These are phyloP conservation scores for Brasilioporus rufonigricans DNA, from an alignment of 768 basidiomycete species.

Conservation along the genomic window DNA sequence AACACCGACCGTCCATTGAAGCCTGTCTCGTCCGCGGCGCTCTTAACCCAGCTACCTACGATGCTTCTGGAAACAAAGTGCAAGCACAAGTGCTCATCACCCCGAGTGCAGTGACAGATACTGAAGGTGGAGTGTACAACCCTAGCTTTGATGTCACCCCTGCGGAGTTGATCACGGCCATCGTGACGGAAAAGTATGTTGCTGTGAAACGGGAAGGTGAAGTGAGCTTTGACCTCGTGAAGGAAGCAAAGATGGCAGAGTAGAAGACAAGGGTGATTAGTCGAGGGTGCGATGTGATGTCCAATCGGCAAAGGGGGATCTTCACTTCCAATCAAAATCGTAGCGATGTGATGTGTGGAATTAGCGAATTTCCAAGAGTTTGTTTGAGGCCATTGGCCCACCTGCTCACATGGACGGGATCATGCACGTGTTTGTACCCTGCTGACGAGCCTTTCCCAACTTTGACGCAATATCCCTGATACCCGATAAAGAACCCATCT, in stretches of 20 bases:
- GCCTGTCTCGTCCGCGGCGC: slow-evolving; percentile 87
- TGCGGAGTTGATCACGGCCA: slow-evolving; percentile 87
- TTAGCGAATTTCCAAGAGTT: too few relatives aligned
- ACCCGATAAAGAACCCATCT: too few relatives aligned
- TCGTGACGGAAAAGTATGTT: slow-evolving; percentile 95
- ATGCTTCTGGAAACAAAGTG: slow-evolving; percentile 44
- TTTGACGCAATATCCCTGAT: too few relatives aligned
- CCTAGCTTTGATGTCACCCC: slow-evolving; percentile 98
- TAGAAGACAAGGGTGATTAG: neutral
- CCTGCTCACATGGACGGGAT: too few relatives aligned
- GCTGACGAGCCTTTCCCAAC: too few relatives aligned
- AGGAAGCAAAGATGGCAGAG: slow-evolving; percentile 19
- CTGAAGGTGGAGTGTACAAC: slow-evolving; percentile 60
- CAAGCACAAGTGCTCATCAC: slow-evolving; percentile 86
- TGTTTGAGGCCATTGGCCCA: too few relatives aligned
- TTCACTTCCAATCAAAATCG: too few relatives aligned
- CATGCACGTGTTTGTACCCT: too few relatives aligned
- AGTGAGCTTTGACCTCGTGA: slow-evolving; percentile 59
- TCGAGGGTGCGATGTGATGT: too few relatives aligned
- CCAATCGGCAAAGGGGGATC: too few relatives aligned
- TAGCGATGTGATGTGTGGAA: too few relatives aligned
- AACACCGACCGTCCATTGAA: slow-evolving; percentile 85
- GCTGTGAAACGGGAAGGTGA: slow-evolving; percentile 66
- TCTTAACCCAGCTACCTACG: slow-evolving; percentile 51
- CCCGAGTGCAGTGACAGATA: slow-evolving; percentile 48